These are phyloP conservation scores for Oxytropis ochrocephala DNA, from an alignment of 306 rosid species.

Conservation along the genomic window DNA sequence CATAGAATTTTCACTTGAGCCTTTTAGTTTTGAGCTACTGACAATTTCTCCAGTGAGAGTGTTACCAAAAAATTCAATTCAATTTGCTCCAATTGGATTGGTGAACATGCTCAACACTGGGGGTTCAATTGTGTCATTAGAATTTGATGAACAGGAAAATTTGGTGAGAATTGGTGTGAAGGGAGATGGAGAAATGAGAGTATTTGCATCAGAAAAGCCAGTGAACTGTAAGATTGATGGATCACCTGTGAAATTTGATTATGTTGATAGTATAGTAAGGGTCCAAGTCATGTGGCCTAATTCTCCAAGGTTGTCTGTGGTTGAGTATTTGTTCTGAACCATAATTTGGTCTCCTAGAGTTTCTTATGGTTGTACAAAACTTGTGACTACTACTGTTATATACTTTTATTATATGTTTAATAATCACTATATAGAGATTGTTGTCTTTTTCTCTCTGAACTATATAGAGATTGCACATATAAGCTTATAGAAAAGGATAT, in stretches of 20 bases:
- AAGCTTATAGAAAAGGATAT: too few relatives aligned
- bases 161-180: constrained; percentile 34
- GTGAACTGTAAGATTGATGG: constrained; percentile 45
- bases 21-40: constrained; percentile 48
- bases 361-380: neutral
- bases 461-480: too few relatives aligned
- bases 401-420: neutral
- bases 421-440: too few relatives aligned
- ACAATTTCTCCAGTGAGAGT: constrained; percentile 42
- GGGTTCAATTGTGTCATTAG: constrained; percentile 47
- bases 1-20: constrained; percentile 48
- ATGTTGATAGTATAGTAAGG: constrained; percentile 33
- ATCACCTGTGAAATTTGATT: constrained; percentile 36
- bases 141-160: constrained; percentile 27
- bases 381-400: neutral
- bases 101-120: constrained; percentile 72
- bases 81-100: constrained; percentile 61
- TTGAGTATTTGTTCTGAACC: constrained; percentile 54
- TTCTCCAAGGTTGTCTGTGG: constrained; percentile 26
- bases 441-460: too few relatives aligned
- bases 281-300: constrained; percentile 47
- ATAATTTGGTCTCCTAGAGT: neutral
- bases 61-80: constrained; percentile 21
- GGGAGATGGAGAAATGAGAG: constrained; percentile 57
- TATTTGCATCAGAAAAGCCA: constrained; percentile 53